A percentile compares a stretch with the other conserved stretches of the same genome.
phyloP scores from a whole-genome alignment of 306 rosid species.

The Cicer pinnatifidum region DNA sequence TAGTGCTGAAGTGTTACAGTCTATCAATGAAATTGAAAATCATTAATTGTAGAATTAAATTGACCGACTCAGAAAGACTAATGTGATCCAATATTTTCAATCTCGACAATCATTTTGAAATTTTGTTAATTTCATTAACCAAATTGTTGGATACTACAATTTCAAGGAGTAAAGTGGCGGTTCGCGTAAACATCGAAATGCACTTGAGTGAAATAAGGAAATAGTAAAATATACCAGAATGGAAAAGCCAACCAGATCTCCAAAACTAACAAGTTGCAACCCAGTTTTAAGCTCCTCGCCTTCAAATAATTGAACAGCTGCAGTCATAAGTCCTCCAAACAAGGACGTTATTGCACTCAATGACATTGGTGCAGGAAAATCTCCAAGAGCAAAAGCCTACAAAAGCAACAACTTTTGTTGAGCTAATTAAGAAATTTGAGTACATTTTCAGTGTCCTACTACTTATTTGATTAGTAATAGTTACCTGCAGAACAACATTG shows the following conservation, averaged over 20 bases:
- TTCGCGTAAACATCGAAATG: not conserved
- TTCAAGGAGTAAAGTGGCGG: not conserved
- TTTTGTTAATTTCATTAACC: not conserved
- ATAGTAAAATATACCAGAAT: conserved; percentile 55
- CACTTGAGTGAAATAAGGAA: not conserved
- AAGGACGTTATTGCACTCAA: conserved; percentile 71
- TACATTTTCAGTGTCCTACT: not conserved
- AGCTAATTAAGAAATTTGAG: not conserved
- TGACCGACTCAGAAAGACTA: not conserved
- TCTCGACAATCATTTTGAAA: not conserved
- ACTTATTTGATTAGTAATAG: conserved; percentile 30
- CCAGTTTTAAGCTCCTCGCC: conserved; percentile 47
- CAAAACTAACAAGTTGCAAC: conserved; percentile 51
- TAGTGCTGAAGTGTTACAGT: not conserved
- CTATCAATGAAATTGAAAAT: not conserved
- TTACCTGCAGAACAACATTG: conserved; percentile 74
- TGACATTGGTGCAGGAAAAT: conserved; percentile 86
- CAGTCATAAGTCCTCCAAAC: conserved; percentile 64
- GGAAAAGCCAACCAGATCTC: conserved; percentile 54
- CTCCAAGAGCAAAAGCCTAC: conserved; percentile 69
- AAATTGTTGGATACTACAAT: not conserved
- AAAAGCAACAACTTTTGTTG: not conserved
- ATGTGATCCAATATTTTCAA: not conserved
- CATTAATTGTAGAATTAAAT: not conserved
- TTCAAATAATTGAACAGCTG: conserved; percentile 47